Evolutionary conservation across 2,329 filamentous ascomycete species (phyloP).

Genomic region (Stenocarpella maydis): DNA sequence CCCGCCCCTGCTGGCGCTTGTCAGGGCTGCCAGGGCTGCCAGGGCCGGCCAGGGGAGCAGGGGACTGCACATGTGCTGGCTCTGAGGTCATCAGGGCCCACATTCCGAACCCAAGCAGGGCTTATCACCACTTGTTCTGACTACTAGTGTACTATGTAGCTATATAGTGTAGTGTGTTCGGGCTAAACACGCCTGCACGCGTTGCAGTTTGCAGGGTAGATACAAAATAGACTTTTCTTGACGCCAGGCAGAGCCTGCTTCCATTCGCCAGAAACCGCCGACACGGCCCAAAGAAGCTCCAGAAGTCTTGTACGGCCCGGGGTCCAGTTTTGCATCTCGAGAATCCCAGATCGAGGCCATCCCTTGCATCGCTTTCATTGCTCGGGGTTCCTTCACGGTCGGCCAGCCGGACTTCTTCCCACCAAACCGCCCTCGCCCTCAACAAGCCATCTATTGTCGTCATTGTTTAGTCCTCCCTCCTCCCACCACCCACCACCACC

Average conservation of each 20-base stretch:
- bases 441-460: slow-evolving; percentile 26
- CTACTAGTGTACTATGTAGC: no score
- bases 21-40: not conserved
- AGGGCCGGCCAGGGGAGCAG: not conserved
- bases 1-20: no score
- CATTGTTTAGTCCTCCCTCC: slow-evolving; percentile 23
- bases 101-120: slow-evolving; percentile 12
- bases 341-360: slow-evolving; percentile 28
- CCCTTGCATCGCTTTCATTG: slow-evolving; percentile 14
- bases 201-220: not conserved
- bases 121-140: slow-evolving; percentile 12
- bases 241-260: not conserved
- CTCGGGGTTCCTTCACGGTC: not conserved
- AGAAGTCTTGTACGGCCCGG: no score
- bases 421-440: slow-evolving; percentile 4
- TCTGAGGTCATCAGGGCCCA: slow-evolving; percentile 25
- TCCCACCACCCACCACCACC: not conserved
- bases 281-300: no score
- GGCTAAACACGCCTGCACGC: no score
- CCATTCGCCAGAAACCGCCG: no score
- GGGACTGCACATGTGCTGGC: slow-evolving; percentile 8
- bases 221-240: slow-evolving; percentile 7
- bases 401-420: slow-evolving; percentile 2
- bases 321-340: slow-evolving; percentile 23
- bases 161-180: no score